A percentile compares a stretch with the other conserved stretches of the same genome.
Conservation (phyloP, 176 grass and related monocot species). For the Oryza meridionalis region DNA sequence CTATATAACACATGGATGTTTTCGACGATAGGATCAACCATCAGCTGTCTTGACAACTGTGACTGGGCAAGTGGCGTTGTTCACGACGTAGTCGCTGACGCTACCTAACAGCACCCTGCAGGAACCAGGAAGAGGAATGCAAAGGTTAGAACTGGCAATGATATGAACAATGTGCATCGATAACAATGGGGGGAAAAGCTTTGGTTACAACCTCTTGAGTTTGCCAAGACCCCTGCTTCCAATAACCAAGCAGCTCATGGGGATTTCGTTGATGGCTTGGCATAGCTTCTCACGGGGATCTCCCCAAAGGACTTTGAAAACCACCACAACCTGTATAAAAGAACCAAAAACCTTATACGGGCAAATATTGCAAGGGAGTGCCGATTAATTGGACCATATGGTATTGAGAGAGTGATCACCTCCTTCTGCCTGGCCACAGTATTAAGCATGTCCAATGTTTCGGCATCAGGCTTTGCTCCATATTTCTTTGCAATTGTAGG, state of each 20-base stretch:
- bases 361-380: neutral
- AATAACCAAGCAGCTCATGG: conserved; percentile 76
- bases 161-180: neutral
- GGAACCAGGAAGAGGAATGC: neutral
- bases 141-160: conserved; percentile 4
- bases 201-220: conserved; percentile 76
- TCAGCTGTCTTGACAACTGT: conserved; percentile 72
- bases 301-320: conserved; percentile 79
- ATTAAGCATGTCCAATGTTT: conserved; percentile 85
- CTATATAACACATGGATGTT: neutral
- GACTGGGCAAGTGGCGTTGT: conserved; percentile 74
- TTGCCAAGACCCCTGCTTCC: conserved; percentile 92
- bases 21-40: conserved; percentile 25
- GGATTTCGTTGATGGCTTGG: conserved; percentile 62
- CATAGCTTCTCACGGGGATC: conserved; percentile 93
- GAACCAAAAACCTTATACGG: neutral
- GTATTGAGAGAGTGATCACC: conserved; percentile 37
- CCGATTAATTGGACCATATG: neutral
- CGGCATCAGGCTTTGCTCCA: conserved; percentile 77
- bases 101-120: conserved; percentile 91
- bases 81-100: conserved; percentile 88
- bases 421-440: conserved; percentile 74
- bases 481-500: conserved; percentile 70
- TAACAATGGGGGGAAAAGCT: neutral
- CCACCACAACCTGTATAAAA: conserved; percentile 53